These are phyloP conservation scores for Microcera coccophila DNA, from an alignment of 2,329 filamentous ascomycete genomes.

Conservation along the genomic window DNA sequence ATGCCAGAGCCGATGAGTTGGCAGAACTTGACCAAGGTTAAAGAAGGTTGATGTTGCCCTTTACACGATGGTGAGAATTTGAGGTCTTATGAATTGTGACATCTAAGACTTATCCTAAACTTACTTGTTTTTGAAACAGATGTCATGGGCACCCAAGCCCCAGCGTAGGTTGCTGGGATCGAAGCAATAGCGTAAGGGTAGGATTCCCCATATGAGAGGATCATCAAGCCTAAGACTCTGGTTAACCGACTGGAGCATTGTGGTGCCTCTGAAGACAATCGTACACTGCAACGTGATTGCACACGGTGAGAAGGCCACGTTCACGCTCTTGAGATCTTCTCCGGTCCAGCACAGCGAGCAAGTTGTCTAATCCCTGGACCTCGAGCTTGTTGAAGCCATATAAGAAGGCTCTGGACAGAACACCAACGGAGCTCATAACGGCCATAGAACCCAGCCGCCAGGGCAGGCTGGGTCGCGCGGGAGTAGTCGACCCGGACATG, in stretches of 20 bases:
- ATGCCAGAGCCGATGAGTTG: constrained; percentile 77
- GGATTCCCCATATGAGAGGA: constrained; percentile 85
- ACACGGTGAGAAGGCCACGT: constrained; percentile 74
- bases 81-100: not conserved
- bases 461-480: constrained; percentile 53
- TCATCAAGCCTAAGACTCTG: constrained; percentile 72
- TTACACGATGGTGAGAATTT: constrained; percentile 4
- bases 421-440: constrained; percentile 69
- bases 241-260: constrained; percentile 5
- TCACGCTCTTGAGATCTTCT: constrained; percentile 62
- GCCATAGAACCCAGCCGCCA: constrained; percentile 72
- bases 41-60: constrained; percentile 77
- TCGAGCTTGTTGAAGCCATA: constrained; percentile 71
- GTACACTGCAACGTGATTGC: constrained; percentile 42
- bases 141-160: constrained; percentile 89
- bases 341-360: constrained; percentile 71
- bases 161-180: constrained; percentile 76
- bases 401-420: constrained; percentile 70
- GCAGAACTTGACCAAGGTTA: constrained; percentile 81
- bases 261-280: constrained; percentile 6
- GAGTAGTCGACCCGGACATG: constrained; percentile 24
- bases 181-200: constrained; percentile 71
- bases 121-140: constrained; percentile 86
- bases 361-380: constrained; percentile 69
- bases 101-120: constrained; percentile 14